Evolutionary conservation across 371 early-diverging fungal species (phyloP), one percentile per base, ranked within the genome.

Genomic region (Sporodiniella umbellata): DNA sequence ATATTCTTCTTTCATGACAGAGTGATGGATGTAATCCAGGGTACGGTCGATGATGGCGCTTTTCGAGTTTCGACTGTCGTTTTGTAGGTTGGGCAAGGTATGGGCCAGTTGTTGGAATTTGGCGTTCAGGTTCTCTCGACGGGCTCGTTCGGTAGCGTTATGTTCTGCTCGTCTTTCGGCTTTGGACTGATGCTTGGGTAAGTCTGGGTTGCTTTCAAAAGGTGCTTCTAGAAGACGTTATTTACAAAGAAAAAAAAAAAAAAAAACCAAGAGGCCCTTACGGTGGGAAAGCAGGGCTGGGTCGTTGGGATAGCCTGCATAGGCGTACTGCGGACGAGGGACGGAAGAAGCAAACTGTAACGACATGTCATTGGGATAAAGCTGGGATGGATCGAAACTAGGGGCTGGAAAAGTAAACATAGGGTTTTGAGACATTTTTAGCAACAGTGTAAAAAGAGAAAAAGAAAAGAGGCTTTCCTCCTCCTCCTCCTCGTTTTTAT

Each of bases 101-200:
- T 80, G 75, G 8, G 89, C 89, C 21, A 88, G 62, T 45, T 87
- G 86, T 56, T 84, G 85, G 57, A 88, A 87, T 45, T 85, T 80
- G 14, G 72, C 71, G 67, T 87, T 87, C 38, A 88, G 72, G 26
- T 72, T 79, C 59, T 88, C 89, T 23, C 89, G 82, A 44, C 89
- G 78, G 37, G 86, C 86, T 45, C 89, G 71, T 58, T 88, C 89
- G 40, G 83, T 86, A 8, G 89, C 89, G 51, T 88, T 88, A 59
- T 88, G 89, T 40, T 79, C 84, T 28, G 86, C 88, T 33, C 88
- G 80, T 51, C 82, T 68, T 57, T 83, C 84, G 21, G 84, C 85
- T 48, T 78, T 75, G 23, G 65, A 58, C 47, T 61, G 73, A 30
- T 39, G 24, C 30, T 28, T 28, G 4, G 30, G 30, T 28, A 28